Evolutionary conservation across 257 asterid genomes (phyloP), one percentile per base, ranked within the genome.

Genomic region (Thymus mandschuricus): DNA sequence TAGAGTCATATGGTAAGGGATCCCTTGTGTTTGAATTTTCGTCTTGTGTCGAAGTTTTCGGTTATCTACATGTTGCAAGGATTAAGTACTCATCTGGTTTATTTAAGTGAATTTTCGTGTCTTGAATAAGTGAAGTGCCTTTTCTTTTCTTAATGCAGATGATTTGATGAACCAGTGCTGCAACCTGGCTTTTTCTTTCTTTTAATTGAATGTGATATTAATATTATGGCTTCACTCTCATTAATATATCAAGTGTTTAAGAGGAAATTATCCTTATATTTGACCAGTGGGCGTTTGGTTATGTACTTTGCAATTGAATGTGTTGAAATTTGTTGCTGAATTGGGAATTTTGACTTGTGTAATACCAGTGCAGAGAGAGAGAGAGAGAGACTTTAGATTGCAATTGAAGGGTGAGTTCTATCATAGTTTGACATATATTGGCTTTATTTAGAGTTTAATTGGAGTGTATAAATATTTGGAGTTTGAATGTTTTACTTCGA

Each of bases 51-150:
- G 40, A n/a, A n/a, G 27, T 70, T 41, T 66, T 15, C 41, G 43
- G 34, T 27, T 41, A 10, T 44, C 52, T 21, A 21, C 21, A 48
- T 54, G 52, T 57, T 54, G 63, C 66, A 27, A 48, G 55, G 43
- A 54, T 56, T 56, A 57, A 11, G 43, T 6, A 11, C 44, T 59
- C 64, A 44, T 54, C 28, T 1, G 68, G 35, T 29, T 50, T 33
- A 9, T 61, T 50, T 12, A 12, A 50, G 62, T 52, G 12, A 57
- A 7, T 52, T 41, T 52, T 50, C 44, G 44, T 62, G 61, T 48
- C 64, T 46, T 70, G 50, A 70, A 63, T 76, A 10, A 45, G 57
- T 69, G 44, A 31, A 28, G 8, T 33, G 50, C 21, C 21, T 74
- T 5, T 15, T 57, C 21, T 74, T 5, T 15, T 57, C 46, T 29